These are phyloP conservation scores for Chaetomium tenue DNA, from an alignment of 495 filamentous ascomycete genomes.

Conservation along the genomic window DNA sequence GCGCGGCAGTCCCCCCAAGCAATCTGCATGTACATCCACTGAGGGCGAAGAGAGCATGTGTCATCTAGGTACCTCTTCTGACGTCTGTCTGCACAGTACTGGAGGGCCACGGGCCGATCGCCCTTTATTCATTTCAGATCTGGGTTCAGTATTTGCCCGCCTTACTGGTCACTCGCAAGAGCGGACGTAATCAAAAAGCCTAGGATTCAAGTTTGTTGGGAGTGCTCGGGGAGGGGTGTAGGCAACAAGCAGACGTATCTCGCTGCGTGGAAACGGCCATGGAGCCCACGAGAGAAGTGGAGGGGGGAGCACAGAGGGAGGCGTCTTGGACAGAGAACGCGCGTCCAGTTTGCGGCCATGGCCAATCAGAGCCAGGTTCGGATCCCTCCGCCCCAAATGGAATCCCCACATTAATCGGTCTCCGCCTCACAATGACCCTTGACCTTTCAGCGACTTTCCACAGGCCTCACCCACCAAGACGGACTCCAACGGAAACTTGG, in stretches of 20 bases:
- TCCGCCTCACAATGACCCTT: slow-evolving; percentile 24
- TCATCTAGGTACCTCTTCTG: slow-evolving; percentile 11
- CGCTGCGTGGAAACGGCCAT: not conserved
- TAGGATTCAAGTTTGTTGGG: not conserved
- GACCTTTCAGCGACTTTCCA: slow-evolving; percentile 4
- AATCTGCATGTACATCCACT: not conserved
- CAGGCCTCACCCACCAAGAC: not conserved
- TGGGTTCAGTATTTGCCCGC: not conserved
- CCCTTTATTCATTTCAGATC: not conserved
- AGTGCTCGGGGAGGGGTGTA: slow-evolving; percentile 15
- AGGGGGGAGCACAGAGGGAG: slow-evolving; percentile 27
- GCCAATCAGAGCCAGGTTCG: slow-evolving; percentile 25
- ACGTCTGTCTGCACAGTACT: no score
- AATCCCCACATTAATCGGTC: slow-evolving; percentile 25
- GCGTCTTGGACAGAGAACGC: slow-evolving; percentile 31
- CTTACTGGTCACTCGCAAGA: not conserved
- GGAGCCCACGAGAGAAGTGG: slow-evolving; percentile 14
- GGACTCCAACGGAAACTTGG: not conserved
- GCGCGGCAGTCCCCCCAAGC: slow-evolving; percentile 28
- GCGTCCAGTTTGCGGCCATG: slow-evolving; percentile 27
- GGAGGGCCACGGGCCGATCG: not conserved
- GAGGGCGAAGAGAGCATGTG: slow-evolving; percentile 2
- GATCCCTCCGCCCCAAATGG: slow-evolving; percentile 33
- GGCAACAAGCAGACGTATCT: slow-evolving; percentile 18
- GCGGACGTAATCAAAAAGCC: slow-evolving; percentile 12